Percentiles rank a stretch among this genome's conserved stretches.
phyloP scores from a whole-genome alignment of 106 monocot species.

The Chionographis japonica region DNA sequence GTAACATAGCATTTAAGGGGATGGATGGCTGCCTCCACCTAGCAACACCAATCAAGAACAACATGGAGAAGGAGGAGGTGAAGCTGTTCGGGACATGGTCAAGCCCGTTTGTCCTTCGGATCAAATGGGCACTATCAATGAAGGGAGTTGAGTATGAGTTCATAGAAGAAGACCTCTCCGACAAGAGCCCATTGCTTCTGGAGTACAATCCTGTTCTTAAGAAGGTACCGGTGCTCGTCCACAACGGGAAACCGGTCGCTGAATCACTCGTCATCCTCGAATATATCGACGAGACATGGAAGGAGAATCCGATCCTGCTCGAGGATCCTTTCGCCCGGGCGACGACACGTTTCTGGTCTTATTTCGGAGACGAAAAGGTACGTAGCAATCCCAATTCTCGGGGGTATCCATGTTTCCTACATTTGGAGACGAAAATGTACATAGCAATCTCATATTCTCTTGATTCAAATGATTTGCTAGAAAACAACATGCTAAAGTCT shows the following conservation, averaged over 20 bases:
- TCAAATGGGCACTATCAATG: constrained; percentile 4
- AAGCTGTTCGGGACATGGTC: constrained; percentile 7
- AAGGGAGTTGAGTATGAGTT: constrained; percentile 14
- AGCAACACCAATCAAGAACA: too few species aligned
- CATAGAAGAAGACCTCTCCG: constrained; percentile 8
- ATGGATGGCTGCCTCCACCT: too few species aligned
- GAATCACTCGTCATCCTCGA: constrained; percentile 16
- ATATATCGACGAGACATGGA: constrained; percentile 9
- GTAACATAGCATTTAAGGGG: too few species aligned
- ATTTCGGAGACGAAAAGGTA: constrained; percentile 13
- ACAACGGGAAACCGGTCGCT: not conserved
- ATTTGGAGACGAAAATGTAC: too few species aligned
- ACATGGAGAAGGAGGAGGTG: not conserved
- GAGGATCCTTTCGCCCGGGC: constrained; percentile 14
- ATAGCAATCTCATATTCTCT: too few species aligned
- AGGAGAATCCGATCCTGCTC: constrained; percentile 10
- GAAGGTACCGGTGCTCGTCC: constrained; percentile 15
- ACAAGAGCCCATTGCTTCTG: constrained; percentile 8
- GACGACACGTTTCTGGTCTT: constrained; percentile 13
- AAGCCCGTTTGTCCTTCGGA: not conserved
- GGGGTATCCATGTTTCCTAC: too few species aligned
- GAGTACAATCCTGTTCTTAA: constrained; percentile 10
- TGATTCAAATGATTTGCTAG: too few species aligned
- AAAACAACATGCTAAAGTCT: too few species aligned
- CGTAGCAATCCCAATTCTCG: too few species aligned